Evolutionary conservation across 73 alveolate genomes (phyloP), one percentile per base, ranked within the genome.

Genomic region (Durusdinium trenchii): DNA sequence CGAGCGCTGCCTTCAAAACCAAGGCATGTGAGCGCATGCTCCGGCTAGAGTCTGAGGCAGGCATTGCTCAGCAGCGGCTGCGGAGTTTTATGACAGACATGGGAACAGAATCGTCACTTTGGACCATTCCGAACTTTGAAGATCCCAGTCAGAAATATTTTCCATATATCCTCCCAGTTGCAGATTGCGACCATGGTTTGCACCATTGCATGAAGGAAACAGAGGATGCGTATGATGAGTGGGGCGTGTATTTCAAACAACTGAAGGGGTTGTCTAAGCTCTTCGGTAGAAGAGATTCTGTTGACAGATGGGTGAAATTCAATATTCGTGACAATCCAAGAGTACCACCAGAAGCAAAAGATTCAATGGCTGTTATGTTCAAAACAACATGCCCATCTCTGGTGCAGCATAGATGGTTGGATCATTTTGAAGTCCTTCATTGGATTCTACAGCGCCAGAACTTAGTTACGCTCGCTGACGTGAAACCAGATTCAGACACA

Each of bases 161-260:
- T 76, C 75, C 67, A 20, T 10, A 32, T n/a, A 38, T 52, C 0
- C 51, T 52, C 30, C 94, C 94, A 6, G 6, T 83, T 9, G 94
- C 94, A 48, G 94, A 83, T 50, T 12, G 26, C 3, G 94, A 83
- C 50, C 94, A 83, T 36, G 71, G 67, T 7, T 18, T 83, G 36
- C 94, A 83, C 40, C 94, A 83, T 38, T 83, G 94, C 73, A 83
- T 83, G 94, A 12, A 32, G 0, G 94, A 83, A 35, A 50, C 71
- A 7, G 94, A 26, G 40, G 6, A 10, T 6, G 94, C 52, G 35
- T 83, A 50, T 35, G 51, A 47, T n/a, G 43, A 40, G 52, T 83
- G 94, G 94, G 4, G n/a, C 35, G n/a, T 18, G 1, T 83, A 32
- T n/a, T 9, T 12, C 26, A 50, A 48, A 48, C 94, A 83, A 36